phyloP scores from a whole-genome alignment of 1,139 yeast species.

The Kodamaea arcana region DNA sequence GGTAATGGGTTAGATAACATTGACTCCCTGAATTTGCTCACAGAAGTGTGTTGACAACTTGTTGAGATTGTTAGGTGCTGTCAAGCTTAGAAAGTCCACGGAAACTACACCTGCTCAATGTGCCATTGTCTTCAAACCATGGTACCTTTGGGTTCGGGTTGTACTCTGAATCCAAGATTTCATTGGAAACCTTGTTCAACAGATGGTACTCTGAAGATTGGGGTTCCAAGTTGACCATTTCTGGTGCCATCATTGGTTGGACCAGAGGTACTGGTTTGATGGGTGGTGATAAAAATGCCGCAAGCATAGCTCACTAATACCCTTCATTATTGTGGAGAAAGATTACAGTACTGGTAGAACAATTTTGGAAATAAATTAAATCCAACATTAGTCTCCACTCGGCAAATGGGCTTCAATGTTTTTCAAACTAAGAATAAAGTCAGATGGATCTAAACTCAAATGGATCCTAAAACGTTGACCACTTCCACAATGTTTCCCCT shows the following conservation, averaged over 20 bases:
- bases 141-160: slow-evolving; percentile 98
- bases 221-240: slow-evolving; percentile 88
- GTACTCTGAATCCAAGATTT: slow-evolving; percentile 94
- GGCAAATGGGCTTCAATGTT: no score
- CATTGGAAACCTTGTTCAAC: slow-evolving; percentile 93
- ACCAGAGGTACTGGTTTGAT: slow-evolving; percentile 99
- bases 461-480: no score
- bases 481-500: slow-evolving; percentile 47
- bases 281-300: slow-evolving; percentile 95
- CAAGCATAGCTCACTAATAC: no score
- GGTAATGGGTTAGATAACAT: slow-evolving; percentile 92
- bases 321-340: no score
- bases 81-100: slow-evolving; percentile 78
- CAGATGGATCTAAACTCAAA: no score
- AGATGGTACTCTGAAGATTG: slow-evolving; percentile 99
- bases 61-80: slow-evolving; percentile 85
- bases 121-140: slow-evolving; percentile 95
- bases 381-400: no score
- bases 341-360: no score
- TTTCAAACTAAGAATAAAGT: no score
- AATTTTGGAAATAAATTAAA: no score
- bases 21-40: slow-evolving; percentile 97
- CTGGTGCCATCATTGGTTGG: slow-evolving; percentile 99
- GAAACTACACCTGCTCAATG: slow-evolving; percentile 99
- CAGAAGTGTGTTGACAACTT: slow-evolving; percentile 94